A percentile compares a stretch with the other conserved stretches of the same genome.
These are phyloP conservation scores for Mycena capillaripes DNA, from an alignment of 768 basidiomycete species.

Conservation along the genomic window DNA sequence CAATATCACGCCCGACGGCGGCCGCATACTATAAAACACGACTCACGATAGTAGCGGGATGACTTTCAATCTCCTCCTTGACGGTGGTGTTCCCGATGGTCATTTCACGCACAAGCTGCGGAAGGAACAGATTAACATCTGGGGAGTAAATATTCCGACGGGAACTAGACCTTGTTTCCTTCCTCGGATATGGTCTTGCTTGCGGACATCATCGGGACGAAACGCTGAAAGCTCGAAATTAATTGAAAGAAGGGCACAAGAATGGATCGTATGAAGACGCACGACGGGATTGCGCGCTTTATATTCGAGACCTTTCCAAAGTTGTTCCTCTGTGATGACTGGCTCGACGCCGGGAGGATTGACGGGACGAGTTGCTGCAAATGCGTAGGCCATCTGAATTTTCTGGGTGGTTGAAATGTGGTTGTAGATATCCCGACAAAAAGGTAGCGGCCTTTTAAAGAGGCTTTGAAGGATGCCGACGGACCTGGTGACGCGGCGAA, in stretches of 20 bases:
- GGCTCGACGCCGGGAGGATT: conserved; percentile 32
- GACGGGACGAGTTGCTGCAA: conserved; percentile 33
- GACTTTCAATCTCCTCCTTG: conserved; percentile 15
- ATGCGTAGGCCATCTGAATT: conserved; percentile 20
- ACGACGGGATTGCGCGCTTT: conserved; percentile 29
- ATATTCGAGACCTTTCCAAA: conserved; percentile 33
- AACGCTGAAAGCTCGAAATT: conserved; percentile 4
- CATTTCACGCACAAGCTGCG: conserved; percentile 25
- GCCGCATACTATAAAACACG: neutral
- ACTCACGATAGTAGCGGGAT: conserved; percentile 26
- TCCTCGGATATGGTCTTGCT: conserved; percentile 24
- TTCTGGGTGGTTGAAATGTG: no score
- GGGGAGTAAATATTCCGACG: neutral
- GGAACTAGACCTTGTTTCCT: conserved; percentile 22
- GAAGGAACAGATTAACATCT: neutral
- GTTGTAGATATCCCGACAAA: no score
- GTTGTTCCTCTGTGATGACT: conserved; percentile 31
- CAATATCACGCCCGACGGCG: no score
- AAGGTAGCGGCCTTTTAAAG: neutral
- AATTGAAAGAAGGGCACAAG: neutral
- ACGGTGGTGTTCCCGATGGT: conserved; percentile 9
- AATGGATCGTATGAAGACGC: neutral
- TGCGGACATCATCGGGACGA: conserved; percentile 24
- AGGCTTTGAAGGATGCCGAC: no score
- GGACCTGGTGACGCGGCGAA: neutral